Evolutionary conservation across 2,329 filamentous ascomycete species (phyloP).

Genomic region (Alternaria arborescens): DNA sequence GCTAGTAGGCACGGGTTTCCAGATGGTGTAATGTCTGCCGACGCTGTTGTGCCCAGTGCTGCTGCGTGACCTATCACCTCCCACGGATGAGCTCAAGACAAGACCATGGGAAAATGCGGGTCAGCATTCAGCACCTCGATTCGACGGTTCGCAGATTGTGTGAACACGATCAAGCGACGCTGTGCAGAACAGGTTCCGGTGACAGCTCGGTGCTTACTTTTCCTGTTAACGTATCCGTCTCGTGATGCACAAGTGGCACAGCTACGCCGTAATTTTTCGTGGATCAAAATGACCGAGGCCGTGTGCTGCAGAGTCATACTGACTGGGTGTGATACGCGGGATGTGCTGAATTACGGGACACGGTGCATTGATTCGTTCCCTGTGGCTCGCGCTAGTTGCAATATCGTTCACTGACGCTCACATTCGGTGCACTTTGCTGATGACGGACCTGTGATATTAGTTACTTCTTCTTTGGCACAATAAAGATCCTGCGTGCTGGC

Average conservation of each 20-base stretch:
- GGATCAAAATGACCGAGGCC: conserved; percentile 31
- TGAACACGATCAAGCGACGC: conserved; percentile 20
- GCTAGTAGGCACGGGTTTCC: conserved; percentile 20
- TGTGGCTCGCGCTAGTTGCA: conserved; percentile 18
- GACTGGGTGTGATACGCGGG: conserved; percentile 36
- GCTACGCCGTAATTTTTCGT: conserved; percentile 31
- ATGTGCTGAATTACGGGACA: conserved; percentile 31
- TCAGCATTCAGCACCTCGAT: conserved; percentile 30
- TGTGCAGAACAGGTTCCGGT: conserved; percentile 18
- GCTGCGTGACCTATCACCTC: conserved; percentile 10
- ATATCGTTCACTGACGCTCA: conserved; percentile 14
- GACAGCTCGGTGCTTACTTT: conserved; percentile 34
- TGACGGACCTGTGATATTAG: conserved; percentile 7
- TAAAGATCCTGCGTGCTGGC: not conserved
- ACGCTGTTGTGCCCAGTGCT: conserved; percentile 17
- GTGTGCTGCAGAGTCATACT: conserved; percentile 35
- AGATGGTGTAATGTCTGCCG: conserved; percentile 23
- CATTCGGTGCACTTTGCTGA: conserved; percentile 9
- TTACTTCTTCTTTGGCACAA: conserved; percentile 11
- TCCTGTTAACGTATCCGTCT: conserved; percentile 27
- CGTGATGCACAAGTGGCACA: conserved; percentile 41
- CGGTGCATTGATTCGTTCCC: conserved; percentile 17
- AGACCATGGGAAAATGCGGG: conserved; percentile 21
- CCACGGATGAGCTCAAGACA: conserved; percentile 15
- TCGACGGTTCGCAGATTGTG: conserved; percentile 28